Evolutionary conservation across 176 grass and related monocot genomes (phyloP), one percentile per base, ranked within the genome.

Genomic region (Phoenix dactylifera): DNA sequence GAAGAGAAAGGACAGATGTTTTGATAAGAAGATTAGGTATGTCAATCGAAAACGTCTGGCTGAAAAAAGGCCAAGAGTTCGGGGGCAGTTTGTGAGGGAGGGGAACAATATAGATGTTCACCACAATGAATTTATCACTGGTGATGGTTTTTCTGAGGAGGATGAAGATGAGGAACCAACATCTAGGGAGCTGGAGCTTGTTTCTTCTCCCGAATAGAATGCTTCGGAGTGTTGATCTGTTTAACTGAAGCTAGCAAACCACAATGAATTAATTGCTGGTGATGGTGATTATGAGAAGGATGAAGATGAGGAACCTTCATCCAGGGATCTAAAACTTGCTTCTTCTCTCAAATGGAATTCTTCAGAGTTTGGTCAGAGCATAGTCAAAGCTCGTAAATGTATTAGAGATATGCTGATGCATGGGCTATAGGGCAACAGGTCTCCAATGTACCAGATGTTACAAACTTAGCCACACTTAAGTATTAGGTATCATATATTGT

Each of bases 1-100:
- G 64, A 97, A 97, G 80, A 83, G 87, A 57, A 97, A 92, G 62
- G 87, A 88, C 6, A 82, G 84, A 9, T 92, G 93, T 60, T 97
- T 97, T 63, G 84, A 97, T 63, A 97, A 97, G 81, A 97, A 97
- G 60, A 89, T 97, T 63, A 88, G 93, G 53, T 97, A 97, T 72
- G 72, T 78, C 48, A 97, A 88, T 58, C 26, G 87, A 48, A 97
- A 97, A 76, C 81, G 73, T 60, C 76, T 92, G 59, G 93, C 93
- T 50, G 84, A 97, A 66, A 88, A 76, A 2, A 92, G 93, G 79
- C 93, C 70, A 4, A 88, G 87, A 58, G 76, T 97, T 24, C 74
- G 84, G 63, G 93, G 93, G 16, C 93, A 97, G n/a, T 97, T 97
- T 70, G 93, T 91, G 55, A 85, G 88, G 55, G 84, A 88, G 28